phyloP scores from a whole-genome alignment of 140 eudicot species.

The Anethum foeniculum region DNA sequence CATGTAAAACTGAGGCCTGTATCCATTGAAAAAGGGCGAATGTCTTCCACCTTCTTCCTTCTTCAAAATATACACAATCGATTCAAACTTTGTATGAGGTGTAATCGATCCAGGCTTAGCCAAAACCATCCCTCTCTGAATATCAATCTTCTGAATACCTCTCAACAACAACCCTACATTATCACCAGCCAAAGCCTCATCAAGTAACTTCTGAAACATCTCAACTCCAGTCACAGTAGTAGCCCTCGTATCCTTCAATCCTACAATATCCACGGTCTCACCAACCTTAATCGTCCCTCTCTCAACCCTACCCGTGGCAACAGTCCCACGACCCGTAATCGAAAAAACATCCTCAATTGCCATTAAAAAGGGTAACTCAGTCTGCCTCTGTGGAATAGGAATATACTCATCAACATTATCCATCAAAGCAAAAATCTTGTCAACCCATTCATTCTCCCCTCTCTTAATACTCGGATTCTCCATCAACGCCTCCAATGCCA shows the following conservation, averaged over 20 bases:
- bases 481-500: slow-evolving; percentile 71
- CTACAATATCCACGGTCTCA: slow-evolving; percentile 72
- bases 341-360: slow-evolving; percentile 94
- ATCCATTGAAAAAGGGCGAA: slow-evolving; percentile 87
- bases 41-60: slow-evolving; percentile 98
- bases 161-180: slow-evolving; percentile 89
- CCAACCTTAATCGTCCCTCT: slow-evolving; percentile 75
- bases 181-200: slow-evolving; percentile 89
- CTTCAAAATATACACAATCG: slow-evolving; percentile 86
- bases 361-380: slow-evolving; percentile 62
- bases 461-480: slow-evolving; percentile 54
- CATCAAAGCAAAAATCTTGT: slow-evolving; percentile 71
- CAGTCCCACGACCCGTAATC: slow-evolving; percentile 88
- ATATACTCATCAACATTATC: slow-evolving; percentile 62
- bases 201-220: slow-evolving; percentile 89
- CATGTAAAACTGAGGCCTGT: slow-evolving; percentile 94
- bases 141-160: slow-evolving; percentile 80
- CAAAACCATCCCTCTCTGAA: slow-evolving; percentile 93
- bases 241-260: slow-evolving; percentile 60
- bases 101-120: slow-evolving; percentile 74
- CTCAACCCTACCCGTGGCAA: slow-evolving; percentile 91
- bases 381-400: slow-evolving; percentile 68
- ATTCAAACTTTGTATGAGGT: slow-evolving; percentile 74
- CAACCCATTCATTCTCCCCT: slow-evolving; percentile 85
- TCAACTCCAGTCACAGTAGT: slow-evolving; percentile 90